Evolutionary conservation across 176 grass and related monocot genomes (phyloP).

Genomic region (Avena sativa): DNA sequence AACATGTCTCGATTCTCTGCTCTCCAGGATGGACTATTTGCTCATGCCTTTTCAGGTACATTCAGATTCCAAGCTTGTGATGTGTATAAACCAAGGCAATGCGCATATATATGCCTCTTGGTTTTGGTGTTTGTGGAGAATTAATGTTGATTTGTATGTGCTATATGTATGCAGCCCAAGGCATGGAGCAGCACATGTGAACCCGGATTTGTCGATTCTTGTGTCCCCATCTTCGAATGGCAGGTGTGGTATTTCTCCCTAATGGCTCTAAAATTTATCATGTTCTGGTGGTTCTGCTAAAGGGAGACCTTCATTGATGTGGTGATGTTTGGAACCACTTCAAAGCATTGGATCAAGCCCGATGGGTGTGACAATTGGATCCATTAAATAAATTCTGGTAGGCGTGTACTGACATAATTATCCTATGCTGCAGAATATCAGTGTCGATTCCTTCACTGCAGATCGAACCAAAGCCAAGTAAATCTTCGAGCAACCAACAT

Average conservation of each 20-base stretch:
- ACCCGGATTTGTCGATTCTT: background rate
- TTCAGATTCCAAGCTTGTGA: background rate
- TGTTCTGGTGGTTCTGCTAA: no score
- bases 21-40: no score
- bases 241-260: no score
- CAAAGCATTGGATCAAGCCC: no score
- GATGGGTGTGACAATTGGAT: background rate
- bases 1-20: no score
- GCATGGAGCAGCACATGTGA: background rate
- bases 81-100: no score
- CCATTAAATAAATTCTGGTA: background rate
- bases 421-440: constrained; percentile 48
- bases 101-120: no score
- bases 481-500: constrained; percentile 53
- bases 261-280: no score
- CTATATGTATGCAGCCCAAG: background rate
- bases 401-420: background rate
- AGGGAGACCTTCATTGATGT: no score
- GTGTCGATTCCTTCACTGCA: constrained; percentile 43
- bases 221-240: background rate
- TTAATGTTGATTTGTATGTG: background rate
- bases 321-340: no score
- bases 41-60: background rate
- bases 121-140: background rate
- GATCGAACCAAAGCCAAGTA: constrained; percentile 65